Percentiles rank a stretch among this genome's conserved stretches.
These are phyloP conservation scores for Candida fluviatilis DNA, from an alignment of 805 yeast species.

Conservation along the genomic window DNA sequence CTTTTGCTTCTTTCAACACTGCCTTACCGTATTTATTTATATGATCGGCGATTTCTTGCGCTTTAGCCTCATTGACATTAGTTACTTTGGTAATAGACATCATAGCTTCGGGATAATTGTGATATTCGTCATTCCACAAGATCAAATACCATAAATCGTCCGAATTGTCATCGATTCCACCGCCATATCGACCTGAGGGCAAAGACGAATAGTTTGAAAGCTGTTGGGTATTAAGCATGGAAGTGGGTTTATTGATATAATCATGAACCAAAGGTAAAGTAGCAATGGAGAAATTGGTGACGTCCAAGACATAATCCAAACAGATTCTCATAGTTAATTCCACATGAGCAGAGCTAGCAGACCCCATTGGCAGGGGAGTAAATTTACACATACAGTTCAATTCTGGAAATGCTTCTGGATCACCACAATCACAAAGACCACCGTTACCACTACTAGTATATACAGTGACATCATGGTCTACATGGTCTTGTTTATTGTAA, in stretches of 20 bases:
- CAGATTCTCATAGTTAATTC: slow-evolving; percentile 26
- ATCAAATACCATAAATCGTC: slow-evolving; percentile 41
- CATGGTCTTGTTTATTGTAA: slow-evolving; percentile 66
- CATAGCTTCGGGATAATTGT: slow-evolving; percentile 54
- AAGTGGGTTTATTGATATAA: slow-evolving; percentile 20
- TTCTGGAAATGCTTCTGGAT: slow-evolving; percentile 57
- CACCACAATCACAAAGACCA: slow-evolving; percentile 76
- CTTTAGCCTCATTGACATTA: slow-evolving; percentile 19
- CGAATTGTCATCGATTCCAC: slow-evolving; percentile 28
- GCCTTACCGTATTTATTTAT: slow-evolving; percentile 52
- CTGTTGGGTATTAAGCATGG: slow-evolving; percentile 17
- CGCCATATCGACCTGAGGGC: slow-evolving; percentile 28
- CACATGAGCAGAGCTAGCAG: too few relatives aligned
- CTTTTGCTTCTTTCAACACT: slow-evolving; percentile 33
- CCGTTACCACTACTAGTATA: slow-evolving; percentile 47
- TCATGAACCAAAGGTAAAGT: slow-evolving; percentile 38
- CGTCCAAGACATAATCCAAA: slow-evolving; percentile 43
- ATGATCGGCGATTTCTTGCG: slow-evolving; percentile 35
- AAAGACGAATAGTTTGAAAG: slow-evolving; percentile 30
- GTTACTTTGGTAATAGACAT: slow-evolving; percentile 39
- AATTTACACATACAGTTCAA: slow-evolving; percentile 48
- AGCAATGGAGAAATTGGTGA: slow-evolving; percentile 33
- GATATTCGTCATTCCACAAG: slow-evolving; percentile 80
- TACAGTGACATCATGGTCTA: slow-evolving; percentile 57
- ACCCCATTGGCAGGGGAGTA: slow-evolving; percentile 3